A percentile compares a stretch with the other conserved stretches of the same genome.
phyloP scores from a whole-genome alignment of 805 yeast species.

The Starmerella lactis-condensi region DNA sequence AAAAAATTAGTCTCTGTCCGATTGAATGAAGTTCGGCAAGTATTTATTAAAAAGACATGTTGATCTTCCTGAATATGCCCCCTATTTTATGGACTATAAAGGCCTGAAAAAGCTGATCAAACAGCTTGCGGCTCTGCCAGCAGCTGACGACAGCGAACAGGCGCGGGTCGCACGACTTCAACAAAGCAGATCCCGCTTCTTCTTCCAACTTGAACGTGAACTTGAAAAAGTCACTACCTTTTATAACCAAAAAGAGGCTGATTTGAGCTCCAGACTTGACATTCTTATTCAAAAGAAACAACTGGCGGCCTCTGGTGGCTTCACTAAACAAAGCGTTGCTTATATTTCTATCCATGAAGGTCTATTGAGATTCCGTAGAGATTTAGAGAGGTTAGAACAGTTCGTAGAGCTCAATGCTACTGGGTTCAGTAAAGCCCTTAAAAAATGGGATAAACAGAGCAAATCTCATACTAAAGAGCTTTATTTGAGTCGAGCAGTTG shows the following conservation, averaged over 20 bases:
- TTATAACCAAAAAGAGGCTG: conserved; percentile 79
- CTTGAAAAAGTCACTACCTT: conserved; percentile 87
- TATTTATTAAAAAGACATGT: conserved; percentile 83
- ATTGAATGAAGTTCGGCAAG: conserved; percentile 80
- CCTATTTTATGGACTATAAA: conserved; percentile 86
- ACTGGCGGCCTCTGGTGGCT: conserved; percentile 29
- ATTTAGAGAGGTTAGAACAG: conserved; percentile 73
- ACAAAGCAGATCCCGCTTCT: conserved; percentile 75
- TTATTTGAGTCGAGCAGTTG: conserved; percentile 77
- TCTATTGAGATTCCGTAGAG: conserved; percentile 74
- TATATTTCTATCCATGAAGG: conserved; percentile 74
- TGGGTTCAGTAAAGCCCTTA: conserved; percentile 85
- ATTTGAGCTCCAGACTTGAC: conserved; percentile 60
- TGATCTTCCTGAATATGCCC: conserved; percentile 87
- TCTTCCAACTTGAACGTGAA: conserved; percentile 82
- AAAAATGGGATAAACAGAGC: conserved; percentile 95
- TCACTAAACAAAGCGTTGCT: conserved; percentile 48
- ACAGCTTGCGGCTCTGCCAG: conserved; percentile 32
- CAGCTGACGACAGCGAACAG: conserved; percentile 16
- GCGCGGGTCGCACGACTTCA: conserved; percentile 40
- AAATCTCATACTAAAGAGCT: conserved; percentile 87
- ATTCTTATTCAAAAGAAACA: conserved; percentile 54
- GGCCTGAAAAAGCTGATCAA: conserved; percentile 82
- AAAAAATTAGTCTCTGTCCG: too few relatives aligned
- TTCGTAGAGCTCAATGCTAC: conserved; percentile 88